Percentiles rank a stretch among this genome's conserved stretches.
Conservation (phyloP, 768 basidiomycete species). For the Cystofilobasidium macerans region DNA sequence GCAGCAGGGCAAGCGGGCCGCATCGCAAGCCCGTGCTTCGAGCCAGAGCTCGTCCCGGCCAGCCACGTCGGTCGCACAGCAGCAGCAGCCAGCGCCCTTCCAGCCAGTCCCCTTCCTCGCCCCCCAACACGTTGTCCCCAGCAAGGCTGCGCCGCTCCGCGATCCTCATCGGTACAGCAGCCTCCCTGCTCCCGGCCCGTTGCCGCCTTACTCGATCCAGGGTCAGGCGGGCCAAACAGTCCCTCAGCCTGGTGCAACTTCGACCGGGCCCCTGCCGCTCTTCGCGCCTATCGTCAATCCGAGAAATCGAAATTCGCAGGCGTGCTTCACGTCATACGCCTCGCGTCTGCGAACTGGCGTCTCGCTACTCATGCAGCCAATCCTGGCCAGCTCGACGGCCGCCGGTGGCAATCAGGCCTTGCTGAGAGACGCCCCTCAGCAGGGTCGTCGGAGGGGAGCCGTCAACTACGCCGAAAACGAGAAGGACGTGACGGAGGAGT, state of each 20-base stretch:
- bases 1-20: not conserved
- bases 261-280: slow-evolving; percentile 9
- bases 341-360: slow-evolving; percentile 83
- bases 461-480: slow-evolving; percentile 38
- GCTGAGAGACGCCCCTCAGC: slow-evolving; percentile 36
- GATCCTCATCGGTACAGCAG: slow-evolving; percentile 14
- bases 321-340: slow-evolving; percentile 67
- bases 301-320: slow-evolving; percentile 45
- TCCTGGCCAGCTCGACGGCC: slow-evolving; percentile 41
- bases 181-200: slow-evolving; percentile 7
- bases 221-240: not conserved
- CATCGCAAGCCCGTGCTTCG: not conserved
- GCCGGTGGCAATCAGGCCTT: slow-evolving; percentile 30
- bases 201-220: slow-evolving; percentile 9
- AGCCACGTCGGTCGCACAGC: not conserved
- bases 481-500: slow-evolving; percentile 30
- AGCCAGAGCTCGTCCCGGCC: not conserved
- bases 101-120: slow-evolving; percentile 5
- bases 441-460: slow-evolving; percentile 24
- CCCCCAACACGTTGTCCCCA: not conserved
- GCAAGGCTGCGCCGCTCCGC: not conserved
- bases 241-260: not conserved
- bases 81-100: not conserved
- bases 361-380: slow-evolving; percentile 81
- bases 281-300: slow-evolving; percentile 16